phyloP scores from a whole-genome alignment of 1,284 basidiomycete genomes.

The Entoloma clypeatum region DNA sequence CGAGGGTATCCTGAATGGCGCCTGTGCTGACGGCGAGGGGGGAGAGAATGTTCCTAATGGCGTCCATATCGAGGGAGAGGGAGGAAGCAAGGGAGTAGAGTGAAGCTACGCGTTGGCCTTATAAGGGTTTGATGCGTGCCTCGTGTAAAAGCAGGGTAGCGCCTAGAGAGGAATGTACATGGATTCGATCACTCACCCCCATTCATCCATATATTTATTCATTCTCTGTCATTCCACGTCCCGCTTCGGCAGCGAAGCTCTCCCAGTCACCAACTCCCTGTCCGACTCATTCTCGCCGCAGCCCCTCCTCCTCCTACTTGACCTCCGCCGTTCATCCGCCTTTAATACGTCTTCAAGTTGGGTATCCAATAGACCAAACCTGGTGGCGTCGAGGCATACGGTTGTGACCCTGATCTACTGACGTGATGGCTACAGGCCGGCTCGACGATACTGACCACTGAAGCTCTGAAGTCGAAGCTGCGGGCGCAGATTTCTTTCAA shows the following conservation, averaged over 20 bases:
- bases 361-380: conserved; percentile 19
- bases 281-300: too few relatives aligned
- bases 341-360: too few relatives aligned
- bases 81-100: conserved; percentile 29
- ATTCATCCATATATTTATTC: too few relatives aligned
- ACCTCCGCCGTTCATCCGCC: background rate
- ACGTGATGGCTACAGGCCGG: conserved; percentile 6
- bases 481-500: background rate
- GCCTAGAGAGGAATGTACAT: conserved; percentile 20
- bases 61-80: conserved; percentile 44
- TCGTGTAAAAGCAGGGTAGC: conserved; percentile 37
- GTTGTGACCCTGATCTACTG: conserved; percentile 21
- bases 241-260: too few relatives aligned
- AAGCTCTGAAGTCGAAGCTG: background rate
- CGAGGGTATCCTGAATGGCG: conserved; percentile 62
- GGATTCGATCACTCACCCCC: too few relatives aligned
- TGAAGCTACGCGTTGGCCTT: conserved; percentile 34
- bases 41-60: conserved; percentile 56
- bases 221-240: too few relatives aligned
- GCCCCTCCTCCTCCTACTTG: background rate
- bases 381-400: conserved; percentile 23
- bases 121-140: conserved; percentile 37
- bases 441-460: background rate
- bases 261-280: too few relatives aligned
- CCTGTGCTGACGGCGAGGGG: conserved; percentile 55